phyloP scores from a whole-genome alignment of 306 rosid genomes.

The Arachis stenosperma region DNA sequence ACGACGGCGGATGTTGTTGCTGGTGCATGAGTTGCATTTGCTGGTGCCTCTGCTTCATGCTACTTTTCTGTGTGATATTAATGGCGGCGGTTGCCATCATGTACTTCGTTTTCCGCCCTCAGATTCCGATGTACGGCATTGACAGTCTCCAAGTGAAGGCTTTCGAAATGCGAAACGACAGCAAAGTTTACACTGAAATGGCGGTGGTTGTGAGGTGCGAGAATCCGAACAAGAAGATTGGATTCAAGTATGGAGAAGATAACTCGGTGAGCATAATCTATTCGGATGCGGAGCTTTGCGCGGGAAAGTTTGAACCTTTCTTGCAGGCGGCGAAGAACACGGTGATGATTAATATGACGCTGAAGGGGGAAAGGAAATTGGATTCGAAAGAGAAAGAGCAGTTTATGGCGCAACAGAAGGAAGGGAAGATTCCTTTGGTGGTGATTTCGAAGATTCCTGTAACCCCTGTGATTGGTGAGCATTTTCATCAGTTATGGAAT shows the following conservation, averaged over 20 bases:
- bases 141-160: conserved; percentile 26
- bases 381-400: conserved; percentile 19
- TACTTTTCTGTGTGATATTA: conserved; percentile 24
- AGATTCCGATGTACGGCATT: conserved; percentile 44
- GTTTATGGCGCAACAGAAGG: conserved; percentile 25
- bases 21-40: not conserved
- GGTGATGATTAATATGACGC: conserved; percentile 28
- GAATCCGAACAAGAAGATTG: conserved; percentile 52
- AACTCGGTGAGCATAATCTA: conserved; percentile 37
- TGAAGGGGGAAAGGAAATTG: conserved; percentile 48
- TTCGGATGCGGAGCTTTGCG: conserved; percentile 31
- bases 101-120: conserved; percentile 35
- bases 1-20: not conserved
- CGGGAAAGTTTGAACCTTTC: conserved; percentile 46
- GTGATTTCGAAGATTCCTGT: conserved; percentile 47
- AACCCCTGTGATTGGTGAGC: conserved; percentile 27
- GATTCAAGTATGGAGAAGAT: conserved; percentile 41
- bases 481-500: conserved; percentile 24
- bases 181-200: conserved; percentile 39
- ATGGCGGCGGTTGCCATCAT: not conserved
- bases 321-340: conserved; percentile 45
- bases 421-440: conserved; percentile 42
- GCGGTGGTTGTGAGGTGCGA: conserved; percentile 38
- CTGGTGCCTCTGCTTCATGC: conserved; percentile 3
- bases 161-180: conserved; percentile 33